phyloP scores from a whole-genome alignment of 495 filamentous ascomycete genomes.

The Hypoxylon perforatum region DNA sequence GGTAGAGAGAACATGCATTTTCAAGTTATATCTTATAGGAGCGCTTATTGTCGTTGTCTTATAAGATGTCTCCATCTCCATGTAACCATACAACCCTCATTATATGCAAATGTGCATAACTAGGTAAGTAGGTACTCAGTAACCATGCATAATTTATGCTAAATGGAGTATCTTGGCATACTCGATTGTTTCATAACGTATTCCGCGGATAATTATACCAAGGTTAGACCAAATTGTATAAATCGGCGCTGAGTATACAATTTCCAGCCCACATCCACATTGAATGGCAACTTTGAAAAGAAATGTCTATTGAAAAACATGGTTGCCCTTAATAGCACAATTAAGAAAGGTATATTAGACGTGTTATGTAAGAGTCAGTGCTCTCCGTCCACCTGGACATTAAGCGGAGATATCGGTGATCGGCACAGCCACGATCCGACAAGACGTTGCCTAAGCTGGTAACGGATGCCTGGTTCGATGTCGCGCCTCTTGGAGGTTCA shows the following conservation, averaged over 20 bases:
- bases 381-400: not conserved
- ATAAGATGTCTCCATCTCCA: not conserved
- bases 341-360: not conserved
- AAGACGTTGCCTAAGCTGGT: not conserved
- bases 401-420: not conserved
- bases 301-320: not conserved
- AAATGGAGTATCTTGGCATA: too few relatives aligned
- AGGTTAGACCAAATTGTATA: too few relatives aligned
- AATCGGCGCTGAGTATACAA: too few relatives aligned
- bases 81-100: not conserved
- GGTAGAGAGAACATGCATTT: too few relatives aligned
- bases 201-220: too few relatives aligned
- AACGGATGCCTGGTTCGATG: too few relatives aligned
- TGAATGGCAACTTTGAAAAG: not conserved
- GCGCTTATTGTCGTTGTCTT: not conserved
- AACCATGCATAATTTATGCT: too few relatives aligned
- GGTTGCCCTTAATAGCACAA: not conserved
- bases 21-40: not conserved
- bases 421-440: not conserved
- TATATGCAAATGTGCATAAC: constrained; percentile 4
- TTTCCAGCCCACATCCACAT: too few relatives aligned
- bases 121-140: not conserved
- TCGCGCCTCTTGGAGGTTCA: not conserved
- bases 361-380: not conserved
- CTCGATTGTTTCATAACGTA: too few relatives aligned